A percentile compares a stretch with the other conserved stretches of the same genome.
Evolutionary conservation across 1,284 basidiomycete genomes (phyloP).

Genomic region (Cutaneotrichosporon sp.): DNA sequence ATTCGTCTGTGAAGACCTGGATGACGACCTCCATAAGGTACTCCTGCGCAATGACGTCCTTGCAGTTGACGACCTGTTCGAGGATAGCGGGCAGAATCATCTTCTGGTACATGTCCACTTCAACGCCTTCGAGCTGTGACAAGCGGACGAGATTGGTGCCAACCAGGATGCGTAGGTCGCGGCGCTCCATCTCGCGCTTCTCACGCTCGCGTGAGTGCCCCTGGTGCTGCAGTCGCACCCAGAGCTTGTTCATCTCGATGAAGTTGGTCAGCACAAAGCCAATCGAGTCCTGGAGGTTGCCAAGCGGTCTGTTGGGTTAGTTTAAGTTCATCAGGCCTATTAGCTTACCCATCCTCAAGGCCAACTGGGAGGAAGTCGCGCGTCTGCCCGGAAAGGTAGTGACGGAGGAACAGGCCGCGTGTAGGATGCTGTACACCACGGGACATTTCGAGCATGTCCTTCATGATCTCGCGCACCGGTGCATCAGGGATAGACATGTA

Average conservation of each 20-base stretch:
- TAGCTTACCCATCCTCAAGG: conserved; percentile 66
- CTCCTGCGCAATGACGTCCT: conserved; percentile 94
- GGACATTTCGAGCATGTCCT: conserved; percentile 99
- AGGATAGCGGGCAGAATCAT: conserved; percentile 81
- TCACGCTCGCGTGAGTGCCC: conserved; percentile 91
- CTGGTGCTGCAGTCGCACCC: conserved; percentile 93
- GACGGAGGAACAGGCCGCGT: conserved; percentile 82
- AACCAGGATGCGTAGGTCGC: conserved; percentile 86
- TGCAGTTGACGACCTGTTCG: conserved; percentile 93
- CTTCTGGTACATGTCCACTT: conserved; percentile 78
- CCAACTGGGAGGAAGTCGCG: conserved; percentile 89
- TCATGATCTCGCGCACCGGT: conserved; percentile 96
- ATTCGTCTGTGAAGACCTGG: conserved; percentile 95
- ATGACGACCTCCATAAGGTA: conserved; percentile 98
- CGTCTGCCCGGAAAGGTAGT: conserved; percentile 92
- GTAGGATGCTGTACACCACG: conserved; percentile 90
- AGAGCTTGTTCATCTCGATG: conserved; percentile 98
- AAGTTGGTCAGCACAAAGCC: conserved; percentile 93
- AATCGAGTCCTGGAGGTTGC: conserved; percentile 87
- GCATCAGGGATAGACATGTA: conserved; percentile 96
- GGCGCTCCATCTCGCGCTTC: conserved; percentile 88
- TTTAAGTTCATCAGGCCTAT: too few species aligned
- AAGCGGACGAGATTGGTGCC: conserved; percentile 92
- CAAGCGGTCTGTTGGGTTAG: conserved; percentile 58
- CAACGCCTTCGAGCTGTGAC: conserved; percentile 88